Conservation (phyloP, 495 filamentous ascomycete genomes). For the Sporormia fimetaria region DNA sequence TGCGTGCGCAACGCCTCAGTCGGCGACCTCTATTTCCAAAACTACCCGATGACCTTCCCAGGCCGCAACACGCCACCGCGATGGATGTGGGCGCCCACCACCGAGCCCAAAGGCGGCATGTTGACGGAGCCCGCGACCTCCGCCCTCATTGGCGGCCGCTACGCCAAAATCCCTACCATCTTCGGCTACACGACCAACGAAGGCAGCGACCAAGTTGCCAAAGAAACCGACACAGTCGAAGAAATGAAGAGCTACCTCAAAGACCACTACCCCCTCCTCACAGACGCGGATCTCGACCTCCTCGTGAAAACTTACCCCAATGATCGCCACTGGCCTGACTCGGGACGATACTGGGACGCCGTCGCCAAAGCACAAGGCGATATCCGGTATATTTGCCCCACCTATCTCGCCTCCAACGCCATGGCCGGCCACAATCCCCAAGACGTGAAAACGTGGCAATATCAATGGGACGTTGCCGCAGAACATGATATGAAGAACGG, state of each 20-base stretch:
- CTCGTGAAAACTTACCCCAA: conserved; percentile 10
- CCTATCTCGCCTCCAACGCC: conserved; percentile 12
- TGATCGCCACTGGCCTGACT: conserved; percentile 14
- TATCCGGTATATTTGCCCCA: conserved; percentile 13
- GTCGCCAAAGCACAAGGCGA: conserved; percentile 16
- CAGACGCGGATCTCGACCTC: conserved; percentile 7
- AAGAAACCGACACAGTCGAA: conserved; percentile 4
- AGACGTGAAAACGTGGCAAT: conserved; percentile 6
- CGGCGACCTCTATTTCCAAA: conserved; percentile 11
- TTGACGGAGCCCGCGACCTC: conserved; percentile 9
- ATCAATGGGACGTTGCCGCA: conserved; percentile 15
- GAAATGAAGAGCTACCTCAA: conserved; percentile 9
- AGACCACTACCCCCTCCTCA: conserved; percentile 17
- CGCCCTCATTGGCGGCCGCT: conserved; percentile 9
- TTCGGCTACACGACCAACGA: conserved; percentile 14
- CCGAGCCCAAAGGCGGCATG: conserved; percentile 6
- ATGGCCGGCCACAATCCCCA: conserved; percentile 13
- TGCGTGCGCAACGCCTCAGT: conserved; percentile 9
- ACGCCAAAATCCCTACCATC: conserved; percentile 13
- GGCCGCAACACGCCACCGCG: conserved; percentile 15
- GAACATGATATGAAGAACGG: conserved; percentile 7
- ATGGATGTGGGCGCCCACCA: conserved; percentile 16
- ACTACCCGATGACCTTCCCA: conserved; percentile 17
- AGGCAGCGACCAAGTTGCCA: conserved; percentile 10
- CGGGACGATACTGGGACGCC: conserved; percentile 11